These are phyloP conservation scores for Vachellia pachyceras DNA, from an alignment of 306 rosid genomes.

Conservation along the genomic window DNA sequence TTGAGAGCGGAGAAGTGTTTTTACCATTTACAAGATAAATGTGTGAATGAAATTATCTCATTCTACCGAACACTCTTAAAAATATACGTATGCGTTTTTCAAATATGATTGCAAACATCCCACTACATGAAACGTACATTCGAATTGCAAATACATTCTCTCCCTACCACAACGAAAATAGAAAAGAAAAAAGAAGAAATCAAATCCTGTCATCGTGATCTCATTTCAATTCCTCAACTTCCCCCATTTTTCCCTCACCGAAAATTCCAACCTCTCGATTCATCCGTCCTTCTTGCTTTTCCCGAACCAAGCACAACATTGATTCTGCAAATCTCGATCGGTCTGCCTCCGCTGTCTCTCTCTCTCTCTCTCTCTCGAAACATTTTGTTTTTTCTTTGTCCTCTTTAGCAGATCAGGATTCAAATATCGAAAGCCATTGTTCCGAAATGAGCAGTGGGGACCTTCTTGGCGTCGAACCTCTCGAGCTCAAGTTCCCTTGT, in stretches of 20 bases:
- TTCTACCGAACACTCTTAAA: too few relatives aligned
- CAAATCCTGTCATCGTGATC: slow-evolving; percentile 33
- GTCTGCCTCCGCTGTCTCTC: not conserved
- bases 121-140: slow-evolving; percentile 12
- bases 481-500: slow-evolving; percentile 87
- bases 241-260: not conserved
- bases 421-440: slow-evolving; percentile 4
- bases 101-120: too few relatives aligned
- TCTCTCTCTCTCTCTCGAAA: too few relatives aligned
- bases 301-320: not conserved
- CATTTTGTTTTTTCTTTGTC: not conserved
- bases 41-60: too few relatives aligned
- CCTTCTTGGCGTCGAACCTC: slow-evolving; percentile 83
- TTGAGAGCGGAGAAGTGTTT: too few relatives aligned
- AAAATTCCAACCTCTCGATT: slow-evolving; percentile 44
- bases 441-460: slow-evolving; percentile 81
- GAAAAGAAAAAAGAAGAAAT: slow-evolving; percentile 38
- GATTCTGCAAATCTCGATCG: slow-evolving; percentile 33
- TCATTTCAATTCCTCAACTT: slow-evolving; percentile 25
- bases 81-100: too few relatives aligned
- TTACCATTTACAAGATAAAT: too few relatives aligned
- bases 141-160: slow-evolving; percentile 2
- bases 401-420: slow-evolving; percentile 12
- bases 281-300: slow-evolving; percentile 40
- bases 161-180: slow-evolving; percentile 43